phyloP scores from a whole-genome alignment of 345 rosid genomes.

The Alliaria petiolata region DNA sequence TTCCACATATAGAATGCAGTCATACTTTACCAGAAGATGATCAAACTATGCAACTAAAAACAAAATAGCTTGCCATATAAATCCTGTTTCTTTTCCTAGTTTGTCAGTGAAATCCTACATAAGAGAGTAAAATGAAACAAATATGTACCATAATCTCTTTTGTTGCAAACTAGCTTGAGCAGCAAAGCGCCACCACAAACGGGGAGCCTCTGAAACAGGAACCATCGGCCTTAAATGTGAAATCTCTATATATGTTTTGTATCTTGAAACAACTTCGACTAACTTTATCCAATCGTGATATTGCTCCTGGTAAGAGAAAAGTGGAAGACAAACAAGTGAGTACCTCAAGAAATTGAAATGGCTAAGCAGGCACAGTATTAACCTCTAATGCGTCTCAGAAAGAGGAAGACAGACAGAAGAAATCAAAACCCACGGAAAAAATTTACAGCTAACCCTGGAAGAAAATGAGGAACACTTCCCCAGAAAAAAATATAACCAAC shows the following conservation, averaged over 20 bases:
- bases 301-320: conserved; percentile 60
- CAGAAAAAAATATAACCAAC: neutral
- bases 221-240: conserved; percentile 86
- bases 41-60: conserved; percentile 1
- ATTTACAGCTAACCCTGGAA: neutral
- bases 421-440: neutral
- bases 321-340: conserved; percentile 13
- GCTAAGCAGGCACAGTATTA: neutral
- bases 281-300: conserved; percentile 97
- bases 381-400: neutral
- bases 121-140: conserved; percentile 17
- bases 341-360: conserved; percentile 8
- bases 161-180: conserved; percentile 81
- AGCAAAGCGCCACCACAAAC: conserved; percentile 93
- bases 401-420: neutral
- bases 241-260: conserved; percentile 73
- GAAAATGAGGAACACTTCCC: conserved; percentile 10
- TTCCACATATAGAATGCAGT: neutral
- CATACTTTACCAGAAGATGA: neutral
- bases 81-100: neutral
- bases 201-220: conserved; percentile 59
- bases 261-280: conserved; percentile 83
- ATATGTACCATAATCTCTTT: conserved; percentile 75
- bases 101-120: conserved; percentile 7
- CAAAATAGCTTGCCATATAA: conserved; percentile 9